These are phyloP conservation scores for Candida parachauliodes DNA, from an alignment of 805 yeast genomes.

Conservation along the genomic window DNA sequence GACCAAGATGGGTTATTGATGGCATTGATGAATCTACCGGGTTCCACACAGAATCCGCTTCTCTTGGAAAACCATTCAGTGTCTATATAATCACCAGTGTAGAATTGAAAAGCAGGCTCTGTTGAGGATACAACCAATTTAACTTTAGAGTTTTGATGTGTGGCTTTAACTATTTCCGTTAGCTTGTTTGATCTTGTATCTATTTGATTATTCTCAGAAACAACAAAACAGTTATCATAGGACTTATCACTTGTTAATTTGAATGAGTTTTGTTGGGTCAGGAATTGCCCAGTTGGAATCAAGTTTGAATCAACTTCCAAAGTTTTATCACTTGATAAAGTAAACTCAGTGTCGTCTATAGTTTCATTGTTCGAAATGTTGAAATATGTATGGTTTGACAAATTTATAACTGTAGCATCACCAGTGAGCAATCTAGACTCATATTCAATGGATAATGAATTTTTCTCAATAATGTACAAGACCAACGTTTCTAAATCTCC, in stretches of 20 bases:
- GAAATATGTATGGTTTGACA: slow-evolving; percentile 66
- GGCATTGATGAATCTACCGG: slow-evolving; percentile 57
- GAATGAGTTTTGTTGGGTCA: slow-evolving; percentile 21
- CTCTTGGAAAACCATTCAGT: slow-evolving; percentile 36
- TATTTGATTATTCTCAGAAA: slow-evolving; percentile 28
- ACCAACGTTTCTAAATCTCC: slow-evolving; percentile 49
- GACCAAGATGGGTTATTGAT: slow-evolving; percentile 45
- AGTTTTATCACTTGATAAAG: slow-evolving; percentile 34
- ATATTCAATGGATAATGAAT: slow-evolving; percentile 47
- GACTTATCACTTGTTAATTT: slow-evolving; percentile 21
- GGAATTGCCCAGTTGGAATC: slow-evolving; percentile 45
- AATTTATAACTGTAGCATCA: slow-evolving; percentile 48
- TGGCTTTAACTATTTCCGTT: slow-evolving; percentile 38
- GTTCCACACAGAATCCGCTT: slow-evolving; percentile 61
- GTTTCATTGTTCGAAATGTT: slow-evolving; percentile 35
- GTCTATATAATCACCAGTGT: slow-evolving; percentile 54
- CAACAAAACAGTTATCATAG: slow-evolving; percentile 48
- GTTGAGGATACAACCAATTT: slow-evolving; percentile 48
- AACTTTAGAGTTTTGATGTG: slow-evolving; percentile 41
- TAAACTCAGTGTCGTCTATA: slow-evolving; percentile 26
- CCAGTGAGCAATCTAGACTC: slow-evolving; percentile 32
- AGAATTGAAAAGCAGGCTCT: slow-evolving; percentile 65
- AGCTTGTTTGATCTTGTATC: slow-evolving; percentile 47
- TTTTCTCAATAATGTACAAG: slow-evolving; percentile 40
- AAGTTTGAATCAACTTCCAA: slow-evolving; percentile 40